Evolutionary conservation across 768 basidiomycete species (phyloP).

Genomic region (Tylopilus sp.): DNA sequence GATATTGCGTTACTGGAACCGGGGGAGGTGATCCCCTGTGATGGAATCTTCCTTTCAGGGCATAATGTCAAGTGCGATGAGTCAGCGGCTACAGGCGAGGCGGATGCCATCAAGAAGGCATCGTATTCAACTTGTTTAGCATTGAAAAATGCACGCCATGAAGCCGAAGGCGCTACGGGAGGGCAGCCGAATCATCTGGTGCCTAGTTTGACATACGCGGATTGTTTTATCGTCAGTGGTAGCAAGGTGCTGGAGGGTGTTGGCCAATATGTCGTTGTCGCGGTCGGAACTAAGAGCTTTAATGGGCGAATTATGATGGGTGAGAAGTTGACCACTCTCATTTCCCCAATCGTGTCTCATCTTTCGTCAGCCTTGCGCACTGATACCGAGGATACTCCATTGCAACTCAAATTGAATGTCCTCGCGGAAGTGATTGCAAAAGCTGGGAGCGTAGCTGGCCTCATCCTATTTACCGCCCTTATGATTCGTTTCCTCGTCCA

Average conservation of each 20-base stretch:
- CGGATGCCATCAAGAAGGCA: conserved; percentile 89
- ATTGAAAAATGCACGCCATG: conserved; percentile 35
- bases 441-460: conserved; percentile 77
- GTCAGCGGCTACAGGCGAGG: conserved; percentile 94
- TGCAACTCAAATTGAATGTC: conserved; percentile 88
- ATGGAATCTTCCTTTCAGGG: conserved; percentile 89
- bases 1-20: conserved; percentile 91
- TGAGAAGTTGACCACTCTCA: conserved; percentile 27
- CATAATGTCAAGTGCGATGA: conserved; percentile 97
- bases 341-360: background rate
- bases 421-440: conserved; percentile 97
- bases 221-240: conserved; percentile 91
- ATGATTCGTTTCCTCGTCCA: conserved; percentile 97
- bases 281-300: conserved; percentile 90
- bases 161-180: conserved; percentile 23
- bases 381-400: conserved; percentile 85
- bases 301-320: conserved; percentile 99
- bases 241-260: conserved; percentile 94
- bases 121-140: conserved; percentile 71
- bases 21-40: conserved; percentile 94
- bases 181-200: conserved; percentile 13
- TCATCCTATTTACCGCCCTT: conserved; percentile 74
- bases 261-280: conserved; percentile 87
- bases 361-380: conserved; percentile 67
- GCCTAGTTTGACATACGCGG: conserved; percentile 52